A percentile compares a stretch with the other conserved stretches of the same genome.
Evolutionary conservation across 163 green algal species (phyloP).

Genomic region (Scenedesmus sp.): DNA sequence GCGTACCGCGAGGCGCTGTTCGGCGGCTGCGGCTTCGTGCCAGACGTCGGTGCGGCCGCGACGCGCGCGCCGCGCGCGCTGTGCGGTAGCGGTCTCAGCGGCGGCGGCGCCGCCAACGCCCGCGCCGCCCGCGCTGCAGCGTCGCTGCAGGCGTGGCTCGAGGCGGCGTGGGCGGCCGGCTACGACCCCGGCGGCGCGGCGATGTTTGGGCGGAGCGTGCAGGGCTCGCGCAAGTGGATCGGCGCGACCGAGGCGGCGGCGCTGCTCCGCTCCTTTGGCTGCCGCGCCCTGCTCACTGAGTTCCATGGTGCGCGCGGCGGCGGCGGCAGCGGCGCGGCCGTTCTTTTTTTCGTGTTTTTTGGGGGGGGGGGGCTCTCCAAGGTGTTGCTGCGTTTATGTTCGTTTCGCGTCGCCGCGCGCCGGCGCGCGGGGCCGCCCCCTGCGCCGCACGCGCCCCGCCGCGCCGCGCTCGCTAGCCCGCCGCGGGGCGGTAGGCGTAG

Average conservation of each 20-base stretch:
- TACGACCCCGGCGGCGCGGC: constrained; percentile 71
- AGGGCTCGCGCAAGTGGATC: constrained; percentile 80
- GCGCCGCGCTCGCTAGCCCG: too few species aligned
- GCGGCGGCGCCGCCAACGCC: too few species aligned
- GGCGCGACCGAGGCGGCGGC: constrained; percentile 85
- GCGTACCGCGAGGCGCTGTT: constrained; percentile 61
- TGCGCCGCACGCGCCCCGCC: too few species aligned
- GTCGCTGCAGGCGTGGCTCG: constrained; percentile 81
- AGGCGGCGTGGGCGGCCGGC: constrained; percentile 74
- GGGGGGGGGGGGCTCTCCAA: neutral
- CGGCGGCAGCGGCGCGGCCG: neutral
- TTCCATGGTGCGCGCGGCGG: constrained; percentile 62
- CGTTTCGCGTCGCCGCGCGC: too few species aligned
- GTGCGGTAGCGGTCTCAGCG: too few species aligned
- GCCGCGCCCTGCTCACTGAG: constrained; percentile 77
- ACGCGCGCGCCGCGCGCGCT: too few species aligned
- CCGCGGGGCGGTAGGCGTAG: constrained; percentile 12
- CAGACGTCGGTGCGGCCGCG: constrained; percentile 68
- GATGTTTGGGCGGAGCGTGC: constrained; percentile 60
- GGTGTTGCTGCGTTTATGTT: too few species aligned
- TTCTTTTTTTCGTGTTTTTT: neutral
- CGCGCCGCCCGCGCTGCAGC: too few species aligned
- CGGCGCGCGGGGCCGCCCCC: too few species aligned
- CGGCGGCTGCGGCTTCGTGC: constrained; percentile 68
- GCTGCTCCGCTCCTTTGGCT: constrained; percentile 78